Evolutionary conservation across 495 filamentous ascomycete genomes (phyloP).

Genomic region (Penicillium robsamsonii): DNA sequence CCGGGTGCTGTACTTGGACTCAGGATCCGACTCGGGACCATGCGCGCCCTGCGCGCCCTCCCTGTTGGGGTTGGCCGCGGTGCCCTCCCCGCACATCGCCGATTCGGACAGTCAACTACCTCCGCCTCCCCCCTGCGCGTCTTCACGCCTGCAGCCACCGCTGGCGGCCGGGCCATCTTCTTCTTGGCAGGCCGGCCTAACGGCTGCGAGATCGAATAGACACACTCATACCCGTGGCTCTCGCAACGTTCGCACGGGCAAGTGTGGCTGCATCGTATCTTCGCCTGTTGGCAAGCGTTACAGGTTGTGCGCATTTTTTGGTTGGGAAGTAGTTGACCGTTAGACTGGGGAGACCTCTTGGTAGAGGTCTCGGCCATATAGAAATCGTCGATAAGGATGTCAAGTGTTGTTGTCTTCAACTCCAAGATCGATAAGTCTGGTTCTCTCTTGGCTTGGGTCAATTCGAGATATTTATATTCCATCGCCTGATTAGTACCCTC

Average conservation of each 20-base stretch:
- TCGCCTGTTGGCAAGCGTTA: slow-evolving; percentile 49
- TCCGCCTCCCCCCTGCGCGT: slow-evolving; percentile 3
- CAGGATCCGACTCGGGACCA: not conserved
- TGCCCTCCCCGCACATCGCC: not conserved
- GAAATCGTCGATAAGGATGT: too few species aligned
- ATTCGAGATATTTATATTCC: not conserved
- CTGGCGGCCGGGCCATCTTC: slow-evolving; percentile 14
- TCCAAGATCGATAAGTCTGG: too few species aligned
- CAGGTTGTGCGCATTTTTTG: slow-evolving; percentile 47
- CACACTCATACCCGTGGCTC: slow-evolving; percentile 42
- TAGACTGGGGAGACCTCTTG: slow-evolving; percentile 16
- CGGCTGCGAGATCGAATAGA: slow-evolving; percentile 48
- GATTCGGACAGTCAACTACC: slow-evolving; percentile 17
- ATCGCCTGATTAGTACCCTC: not conserved
- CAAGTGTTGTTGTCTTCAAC: not conserved
- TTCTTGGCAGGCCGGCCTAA: slow-evolving; percentile 45
- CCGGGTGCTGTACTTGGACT: not conserved
- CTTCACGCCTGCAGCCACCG: not conserved
- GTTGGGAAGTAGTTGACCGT: slow-evolving; percentile 6
- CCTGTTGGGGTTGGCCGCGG: not conserved
- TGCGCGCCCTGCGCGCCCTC: not conserved
- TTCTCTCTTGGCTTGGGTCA: not conserved
- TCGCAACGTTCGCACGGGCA: slow-evolving; percentile 45
- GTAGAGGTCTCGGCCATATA: not conserved
- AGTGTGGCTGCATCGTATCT: slow-evolving; percentile 49